Evolutionary conservation across 805 yeast genomes (phyloP), one percentile per base, ranked within the genome.

Genomic region (Candida anglica): DNA sequence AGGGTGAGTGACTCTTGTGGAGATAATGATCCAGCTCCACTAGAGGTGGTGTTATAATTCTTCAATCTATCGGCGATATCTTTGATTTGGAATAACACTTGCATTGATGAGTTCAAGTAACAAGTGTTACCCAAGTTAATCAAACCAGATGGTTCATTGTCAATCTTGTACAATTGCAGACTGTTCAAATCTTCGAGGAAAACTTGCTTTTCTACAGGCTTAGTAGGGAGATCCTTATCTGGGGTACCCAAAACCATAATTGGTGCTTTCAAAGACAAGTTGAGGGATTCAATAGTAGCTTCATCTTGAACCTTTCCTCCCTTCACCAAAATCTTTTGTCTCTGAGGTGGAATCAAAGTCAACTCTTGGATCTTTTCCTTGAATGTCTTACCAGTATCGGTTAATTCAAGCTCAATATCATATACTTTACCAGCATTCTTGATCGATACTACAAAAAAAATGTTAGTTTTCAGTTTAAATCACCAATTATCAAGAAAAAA

Each of bases 221-320:
- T 71, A 3, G 48, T 34, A 22, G 73, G 76, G 34, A 78, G 60
- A 37, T 73, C 75, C 37, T 72, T 67, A 36, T 84, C 93, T 2
- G 96, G 91, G 1, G 97, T 82, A 16, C 99, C 99, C 37, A 93
- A 69, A 37, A 93, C 86, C 95, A 93, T 85, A 15, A 91, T 67
- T 10, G 76, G 66, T 44, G 82, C 85, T 21, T 75, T 76, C 15
- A 75, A 69, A 48, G 82, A 84, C 41, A 89, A 53, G 17, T 69
- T 73, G 33, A 83, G 66, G 3, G 61, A 46, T 8, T 64, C 52
- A 34, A 86, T 58, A 24, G 69, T 63, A n/a, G 63, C 64, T 40
- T 83, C 89, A 58, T 87, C 91, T 36, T 72, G 71, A 48, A 93
- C 63, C 56, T 88, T 94, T 27, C 96, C 96, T 9, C 94, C 91